A percentile compares a stretch with the other conserved stretches of the same genome.
Conservation (phyloP, 352 stramenopile species). For the Phytophthora pseudosyringae region DNA sequence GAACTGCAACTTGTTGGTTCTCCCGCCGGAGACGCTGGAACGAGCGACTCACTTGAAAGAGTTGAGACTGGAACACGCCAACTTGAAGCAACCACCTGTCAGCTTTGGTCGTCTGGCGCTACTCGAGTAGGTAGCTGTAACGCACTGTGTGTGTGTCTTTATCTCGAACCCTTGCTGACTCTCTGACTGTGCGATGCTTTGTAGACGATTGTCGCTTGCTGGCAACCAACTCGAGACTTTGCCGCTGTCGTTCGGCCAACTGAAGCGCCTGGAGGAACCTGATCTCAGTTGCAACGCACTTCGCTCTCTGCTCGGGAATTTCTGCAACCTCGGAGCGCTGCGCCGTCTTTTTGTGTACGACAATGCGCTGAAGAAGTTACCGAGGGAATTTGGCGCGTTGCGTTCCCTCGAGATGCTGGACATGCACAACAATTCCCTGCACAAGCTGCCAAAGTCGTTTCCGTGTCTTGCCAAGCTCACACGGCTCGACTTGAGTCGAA, state of each 20-base stretch:
- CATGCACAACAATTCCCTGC: slow-evolving; percentile 45
- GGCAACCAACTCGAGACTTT: slow-evolving; percentile 60
- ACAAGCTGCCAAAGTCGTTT: slow-evolving; percentile 56
- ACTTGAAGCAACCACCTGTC: slow-evolving; percentile 43
- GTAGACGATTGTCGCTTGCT: slow-evolving; percentile 55
- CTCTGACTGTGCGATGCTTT: background rate
- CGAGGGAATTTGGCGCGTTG: slow-evolving; percentile 52
- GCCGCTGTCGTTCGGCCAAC: slow-evolving; percentile 60
- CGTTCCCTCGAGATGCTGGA: slow-evolving; percentile 46
- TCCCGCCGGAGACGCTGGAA: slow-evolving; percentile 50
- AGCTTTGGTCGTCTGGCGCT: slow-evolving; percentile 60
- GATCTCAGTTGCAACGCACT: slow-evolving; percentile 58
- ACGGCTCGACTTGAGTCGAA: slow-evolving; percentile 50
- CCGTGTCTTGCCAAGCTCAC: slow-evolving; percentile 43
- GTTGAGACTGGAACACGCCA: slow-evolving; percentile 42
- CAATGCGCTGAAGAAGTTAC: slow-evolving; percentile 43
- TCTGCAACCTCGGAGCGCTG: slow-evolving; percentile 51
- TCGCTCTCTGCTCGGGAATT: slow-evolving; percentile 54
- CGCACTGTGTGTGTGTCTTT: background rate
- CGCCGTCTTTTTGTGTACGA: slow-evolving; percentile 46
- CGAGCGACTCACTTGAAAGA: slow-evolving; percentile 53
- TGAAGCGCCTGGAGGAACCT: slow-evolving; percentile 40
- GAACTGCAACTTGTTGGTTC: slow-evolving; percentile 44
- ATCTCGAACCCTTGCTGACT: background rate
- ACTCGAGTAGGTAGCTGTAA: slow-evolving; percentile 53